Evolutionary conservation across 2,329 filamentous ascomycete species (phyloP).

Genomic region (Colletotrichum brevisporum): DNA sequence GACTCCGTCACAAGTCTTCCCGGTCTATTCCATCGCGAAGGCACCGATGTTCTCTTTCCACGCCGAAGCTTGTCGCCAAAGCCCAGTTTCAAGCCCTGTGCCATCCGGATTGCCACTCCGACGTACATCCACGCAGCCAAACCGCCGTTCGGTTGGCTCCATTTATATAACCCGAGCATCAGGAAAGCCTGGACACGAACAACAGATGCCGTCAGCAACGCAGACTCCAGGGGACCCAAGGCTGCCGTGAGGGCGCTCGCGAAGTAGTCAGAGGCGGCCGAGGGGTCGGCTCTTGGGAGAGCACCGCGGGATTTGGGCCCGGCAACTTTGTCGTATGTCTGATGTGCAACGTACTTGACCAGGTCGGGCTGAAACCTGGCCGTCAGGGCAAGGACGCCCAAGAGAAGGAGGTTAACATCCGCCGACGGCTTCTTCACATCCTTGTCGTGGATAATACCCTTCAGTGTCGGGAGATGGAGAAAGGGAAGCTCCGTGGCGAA

Average conservation of each 20-base stretch:
- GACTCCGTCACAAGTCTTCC: constrained; percentile 33
- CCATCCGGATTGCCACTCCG: constrained; percentile 74
- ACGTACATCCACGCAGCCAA: constrained; percentile 76
- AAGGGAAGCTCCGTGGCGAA: constrained; percentile 82
- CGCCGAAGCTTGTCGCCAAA: constrained; percentile 62
- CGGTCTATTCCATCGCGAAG: constrained; percentile 38
- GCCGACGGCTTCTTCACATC: constrained; percentile 53
- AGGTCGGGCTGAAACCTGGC: constrained; percentile 76
- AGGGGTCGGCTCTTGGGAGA: constrained; percentile 60
- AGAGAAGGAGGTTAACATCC: constrained; percentile 70
- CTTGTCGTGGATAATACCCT: constrained; percentile 62
- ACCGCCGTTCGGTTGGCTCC: constrained; percentile 73
- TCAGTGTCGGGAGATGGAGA: constrained; percentile 76
- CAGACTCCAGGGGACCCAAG: constrained; percentile 61
- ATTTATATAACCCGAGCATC: constrained; percentile 81
- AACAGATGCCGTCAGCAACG: constrained; percentile 67
- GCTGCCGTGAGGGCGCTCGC: constrained; percentile 70
- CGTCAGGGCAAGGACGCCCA: constrained; percentile 78
- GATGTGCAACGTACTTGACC: constrained; percentile 65
- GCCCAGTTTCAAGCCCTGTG: constrained; percentile 73
- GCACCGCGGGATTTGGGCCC: constrained; percentile 52
- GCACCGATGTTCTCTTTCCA: constrained; percentile 37
- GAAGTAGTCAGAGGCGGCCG: constrained; percentile 75
- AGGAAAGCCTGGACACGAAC: constrained; percentile 77
- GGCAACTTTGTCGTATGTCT: constrained; percentile 47